Percentiles rank a stretch among this genome's conserved stretches.
Conservation (phyloP, 257 asterid genomes). For the Lavandula angustifolia region DNA sequence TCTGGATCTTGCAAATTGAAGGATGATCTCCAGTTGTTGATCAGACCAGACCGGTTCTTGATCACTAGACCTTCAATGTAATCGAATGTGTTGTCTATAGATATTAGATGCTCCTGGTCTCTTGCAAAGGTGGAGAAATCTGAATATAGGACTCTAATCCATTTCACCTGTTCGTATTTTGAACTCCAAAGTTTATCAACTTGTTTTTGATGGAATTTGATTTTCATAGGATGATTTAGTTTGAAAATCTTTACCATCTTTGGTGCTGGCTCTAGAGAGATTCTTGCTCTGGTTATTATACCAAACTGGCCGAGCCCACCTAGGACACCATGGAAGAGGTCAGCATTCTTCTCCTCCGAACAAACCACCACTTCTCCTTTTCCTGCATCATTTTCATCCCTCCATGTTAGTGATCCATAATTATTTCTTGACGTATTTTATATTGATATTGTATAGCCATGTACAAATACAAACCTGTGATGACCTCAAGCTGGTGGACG, state of each 20-base stretch:
- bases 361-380: slow-evolving; percentile 75
- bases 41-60: slow-evolving; percentile 56
- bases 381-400: slow-evolving; percentile 46
- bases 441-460: too few species aligned
- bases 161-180: slow-evolving; percentile 62
- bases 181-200: slow-evolving; percentile 21
- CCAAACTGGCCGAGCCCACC: slow-evolving; percentile 45
- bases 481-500: slow-evolving; percentile 77
- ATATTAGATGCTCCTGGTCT: slow-evolving; percentile 72
- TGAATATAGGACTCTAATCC: slow-evolving; percentile 51
- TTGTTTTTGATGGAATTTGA: not conserved
- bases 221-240: not conserved
- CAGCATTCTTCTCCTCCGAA: slow-evolving; percentile 46
- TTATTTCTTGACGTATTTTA: too few species aligned
- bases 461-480: slow-evolving; percentile 72
- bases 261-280: slow-evolving; percentile 81
- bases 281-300: slow-evolving; percentile 76
- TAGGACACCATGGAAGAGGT: slow-evolving; percentile 53
- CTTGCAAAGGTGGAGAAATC: slow-evolving; percentile 40
- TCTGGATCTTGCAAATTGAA: slow-evolving; percentile 63
- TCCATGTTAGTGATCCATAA: too few species aligned
- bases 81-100: slow-evolving; percentile 65
- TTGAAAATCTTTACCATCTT: slow-evolving; percentile 51
- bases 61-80: slow-evolving; percentile 85
- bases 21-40: slow-evolving; percentile 74